Evolutionary conservation across 441 rosid species (phyloP), one percentile per base, ranked within the genome.

Genomic region (Gossypium davidsonii): DNA sequence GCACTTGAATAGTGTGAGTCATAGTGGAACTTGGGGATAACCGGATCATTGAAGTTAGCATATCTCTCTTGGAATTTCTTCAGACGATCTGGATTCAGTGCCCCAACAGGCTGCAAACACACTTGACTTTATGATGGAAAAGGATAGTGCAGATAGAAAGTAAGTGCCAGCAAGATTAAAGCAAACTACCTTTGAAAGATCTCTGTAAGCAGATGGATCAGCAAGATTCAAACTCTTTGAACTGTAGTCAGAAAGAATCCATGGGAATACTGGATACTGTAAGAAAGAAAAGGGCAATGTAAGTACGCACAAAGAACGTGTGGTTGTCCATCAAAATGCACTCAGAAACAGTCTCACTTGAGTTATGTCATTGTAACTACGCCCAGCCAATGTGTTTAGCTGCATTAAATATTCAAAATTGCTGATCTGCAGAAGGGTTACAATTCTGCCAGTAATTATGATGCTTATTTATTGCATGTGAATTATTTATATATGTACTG

Each of bases 241-340:
- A 77, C 73, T 82, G 84, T 92, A 89, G 82, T 96, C 93, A 78
- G 97, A 87, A 67, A 93, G 93, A 80, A 96, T 85, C 99, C 98
- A 96, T 28, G 99, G 99, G 79, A 96, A 96, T 79, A 96, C 98
- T 76, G 98, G 99, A 85, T 96, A 93, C 99, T 93, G 93, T 86
- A 87, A 80, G 61, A 63, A 28, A 53, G 65, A 73, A 69, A 57
- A 26, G 9, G 34, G 31, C 17, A 26, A 1, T 8, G 44, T 37
- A 37, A 37, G 44, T 37, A 37, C 44, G 55, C 49, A 8, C 53
- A 26, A 70, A 44, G 51, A 52, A 26, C 1, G 15, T 4, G 58
- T 66, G 39, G 25, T 15, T 55, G 18, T 28, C 52, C 55, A 67
- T 20, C 56, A 52, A 59, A 48, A 56, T 7, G 58, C 67, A 63